Evolutionary conservation across 2,329 filamentous ascomycete species (phyloP), one percentile per base, ranked within the genome.

Genomic region (Sphaerulina populicola): DNA sequence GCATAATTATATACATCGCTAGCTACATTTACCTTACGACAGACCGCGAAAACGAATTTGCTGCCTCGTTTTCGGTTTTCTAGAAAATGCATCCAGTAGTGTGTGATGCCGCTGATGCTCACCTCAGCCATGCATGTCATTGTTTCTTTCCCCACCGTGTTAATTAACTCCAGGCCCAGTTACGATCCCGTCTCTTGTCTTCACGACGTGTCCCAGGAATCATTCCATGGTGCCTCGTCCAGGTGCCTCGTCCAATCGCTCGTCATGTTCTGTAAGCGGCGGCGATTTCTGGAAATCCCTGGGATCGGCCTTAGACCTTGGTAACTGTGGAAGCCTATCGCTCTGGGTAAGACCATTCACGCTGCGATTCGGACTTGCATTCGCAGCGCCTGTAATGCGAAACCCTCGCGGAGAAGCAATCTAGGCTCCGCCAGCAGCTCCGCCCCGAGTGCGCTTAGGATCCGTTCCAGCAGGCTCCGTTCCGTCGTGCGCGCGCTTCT

Each of bases 401-500:
- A 49, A 36, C 9, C 46, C 46, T 12, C 21, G n/a, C 11, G 46
- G 38, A 27, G 27, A 36, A 43, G 39, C 30, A 41, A 43, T 31
- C 57, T 59, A 59, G 23, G 52, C 49, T 21, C 52, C 54, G 23
- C 52, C 57, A 15, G 49, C 49, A n/a, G 55, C 39, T 21, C 48
- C 58, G 15, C 61, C 62, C 29, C 64, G 59, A 33, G 57, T 61
- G 15, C 62, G 56, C 59, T 66, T 66, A n/a, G 55, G 57, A 47
- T 65, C 64, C 9, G 60, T 63, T 7, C 51, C 57, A 37, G 51
- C 52, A 7, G 51, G 55, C 7, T 60, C 60, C 21, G 57, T 58
- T 8, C 65, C 65, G 33, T 66, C 65, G 49, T 66, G 59, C 33
- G 57, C 55, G 18, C 66, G 60, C 61, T 68, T 68, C 51, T 64